Evolutionary conservation across 2,329 filamentous ascomycete species (phyloP).

Genomic region (Aplosporella prunicola): DNA sequence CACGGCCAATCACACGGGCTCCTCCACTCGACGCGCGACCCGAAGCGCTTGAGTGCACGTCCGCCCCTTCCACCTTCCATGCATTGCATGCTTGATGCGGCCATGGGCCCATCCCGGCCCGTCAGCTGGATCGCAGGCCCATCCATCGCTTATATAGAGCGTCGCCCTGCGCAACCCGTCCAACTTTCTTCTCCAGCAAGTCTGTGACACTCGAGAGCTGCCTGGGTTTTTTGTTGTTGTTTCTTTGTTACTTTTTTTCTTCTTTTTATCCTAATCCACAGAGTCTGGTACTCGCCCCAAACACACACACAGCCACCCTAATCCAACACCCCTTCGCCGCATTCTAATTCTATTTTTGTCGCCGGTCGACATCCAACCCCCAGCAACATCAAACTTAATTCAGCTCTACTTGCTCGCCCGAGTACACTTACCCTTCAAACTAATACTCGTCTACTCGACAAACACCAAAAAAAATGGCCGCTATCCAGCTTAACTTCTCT

Average conservation of each 20-base stretch:
- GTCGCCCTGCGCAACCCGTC: conserved; percentile 4
- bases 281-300: conserved; percentile 15
- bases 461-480: conserved; percentile 57
- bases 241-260: conserved; percentile 32
- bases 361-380: conserved; percentile 28
- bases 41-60: conserved; percentile 7
- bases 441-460: conserved; percentile 2
- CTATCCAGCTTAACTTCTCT: conserved; percentile 89
- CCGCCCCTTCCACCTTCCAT: conserved; percentile 2
- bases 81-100: conserved; percentile 5
- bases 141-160: conserved; percentile 7
- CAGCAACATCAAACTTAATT: conserved; percentile 8
- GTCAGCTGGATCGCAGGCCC: conserved; percentile 8
- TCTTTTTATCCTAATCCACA: too few relatives aligned
- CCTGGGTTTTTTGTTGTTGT: conserved; percentile 35
- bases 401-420: conserved; percentile 15
- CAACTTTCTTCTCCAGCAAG: conserved; percentile 39
- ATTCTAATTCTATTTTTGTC: conserved; percentile 27
- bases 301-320: conserved; percentile 14
- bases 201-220: conserved; percentile 41
- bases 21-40: conserved; percentile 11
- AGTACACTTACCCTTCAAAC: conserved; percentile 16
- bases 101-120: conserved; percentile 8
- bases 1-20: conserved; percentile 4
- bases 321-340: conserved; percentile 17